phyloP scores from a whole-genome alignment of 1,284 basidiomycete genomes.

The Exobasidium cylindrosporum region DNA sequence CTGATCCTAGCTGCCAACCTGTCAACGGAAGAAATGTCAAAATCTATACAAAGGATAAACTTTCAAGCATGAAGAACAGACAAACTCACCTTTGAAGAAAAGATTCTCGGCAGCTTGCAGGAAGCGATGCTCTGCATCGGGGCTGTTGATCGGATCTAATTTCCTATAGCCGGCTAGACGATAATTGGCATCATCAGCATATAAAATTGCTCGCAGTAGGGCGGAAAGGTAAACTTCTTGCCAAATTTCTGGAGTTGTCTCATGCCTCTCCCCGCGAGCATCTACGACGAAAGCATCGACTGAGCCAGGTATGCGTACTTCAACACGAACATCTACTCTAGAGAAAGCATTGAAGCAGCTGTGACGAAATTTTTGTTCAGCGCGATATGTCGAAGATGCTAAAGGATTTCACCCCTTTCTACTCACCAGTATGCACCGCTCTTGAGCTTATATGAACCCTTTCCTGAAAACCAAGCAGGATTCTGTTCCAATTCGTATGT shows the following conservation, averaged over 20 bases:
- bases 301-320: constrained; percentile 96
- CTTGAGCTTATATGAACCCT: constrained; percentile 78
- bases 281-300: constrained; percentile 94
- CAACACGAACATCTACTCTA: constrained; percentile 90
- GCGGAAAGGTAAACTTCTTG: constrained; percentile 96
- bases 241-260: constrained; percentile 89
- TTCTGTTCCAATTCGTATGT: constrained; percentile 91
- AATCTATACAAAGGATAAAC: background rate
- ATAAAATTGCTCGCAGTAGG: constrained; percentile 82
- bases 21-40: no score
- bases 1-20: constrained; percentile 98
- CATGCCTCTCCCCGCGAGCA: constrained; percentile 86
- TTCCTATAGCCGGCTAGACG: constrained; percentile 89
- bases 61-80: no score
- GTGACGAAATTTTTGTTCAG: background rate
- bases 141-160: constrained; percentile 85
- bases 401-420: background rate
- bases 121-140: constrained; percentile 84
- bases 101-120: constrained; percentile 84
- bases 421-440: constrained; percentile 80
- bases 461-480: constrained; percentile 79
- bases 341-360: constrained; percentile 96
- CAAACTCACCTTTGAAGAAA: constrained; percentile 88
- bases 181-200: constrained; percentile 91
- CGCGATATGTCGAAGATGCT: background rate